A percentile compares a stretch with the other conserved stretches of the same genome.
phyloP scores from a whole-genome alignment of 306 rosid species.

The Lupinus albus region DNA sequence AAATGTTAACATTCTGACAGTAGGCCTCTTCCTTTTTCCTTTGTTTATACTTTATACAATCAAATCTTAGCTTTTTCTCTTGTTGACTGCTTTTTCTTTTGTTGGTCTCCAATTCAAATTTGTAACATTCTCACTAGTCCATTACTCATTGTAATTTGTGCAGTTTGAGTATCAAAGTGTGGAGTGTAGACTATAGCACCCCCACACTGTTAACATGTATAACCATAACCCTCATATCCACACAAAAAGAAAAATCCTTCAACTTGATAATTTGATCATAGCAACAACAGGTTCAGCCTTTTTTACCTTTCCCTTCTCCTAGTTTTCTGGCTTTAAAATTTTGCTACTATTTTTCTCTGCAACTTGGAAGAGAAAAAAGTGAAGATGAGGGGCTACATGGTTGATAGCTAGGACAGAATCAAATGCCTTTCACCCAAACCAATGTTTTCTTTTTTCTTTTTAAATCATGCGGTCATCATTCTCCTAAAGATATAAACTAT shows the following conservation, averaged over 20 bases:
- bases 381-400: slow-evolving; percentile 41
- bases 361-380: slow-evolving; percentile 40
- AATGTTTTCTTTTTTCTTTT: slow-evolving; percentile 39
- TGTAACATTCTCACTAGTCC: slow-evolving; percentile 41
- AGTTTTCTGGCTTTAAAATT: slow-evolving; percentile 60
- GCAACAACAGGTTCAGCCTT: slow-evolving; percentile 33
- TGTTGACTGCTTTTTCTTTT: slow-evolving; percentile 84
- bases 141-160: slow-evolving; percentile 47
- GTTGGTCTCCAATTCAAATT: slow-evolving; percentile 46
- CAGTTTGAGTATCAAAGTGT: slow-evolving; percentile 44
- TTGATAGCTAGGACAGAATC: slow-evolving; percentile 53
- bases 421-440: slow-evolving; percentile 51
- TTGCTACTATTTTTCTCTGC: slow-evolving; percentile 38
- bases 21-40: slow-evolving; percentile 50
- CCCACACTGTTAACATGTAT: slow-evolving; percentile 34
- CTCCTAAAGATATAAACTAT: slow-evolving; percentile 51
- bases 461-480: slow-evolving; percentile 68
- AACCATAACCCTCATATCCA: slow-evolving; percentile 24
- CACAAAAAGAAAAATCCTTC: slow-evolving; percentile 31
- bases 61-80: slow-evolving; percentile 53
- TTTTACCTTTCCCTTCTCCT: slow-evolving; percentile 45
- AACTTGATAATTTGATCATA: slow-evolving; percentile 44
- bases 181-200: slow-evolving; percentile 37
- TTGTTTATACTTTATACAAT: slow-evolving; percentile 52
- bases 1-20: slow-evolving; percentile 56